Evolutionary conservation across 2,329 filamentous ascomycete species (phyloP), one percentile per base, ranked within the genome.

Genomic region (Fusarium fujikuroi): DNA sequence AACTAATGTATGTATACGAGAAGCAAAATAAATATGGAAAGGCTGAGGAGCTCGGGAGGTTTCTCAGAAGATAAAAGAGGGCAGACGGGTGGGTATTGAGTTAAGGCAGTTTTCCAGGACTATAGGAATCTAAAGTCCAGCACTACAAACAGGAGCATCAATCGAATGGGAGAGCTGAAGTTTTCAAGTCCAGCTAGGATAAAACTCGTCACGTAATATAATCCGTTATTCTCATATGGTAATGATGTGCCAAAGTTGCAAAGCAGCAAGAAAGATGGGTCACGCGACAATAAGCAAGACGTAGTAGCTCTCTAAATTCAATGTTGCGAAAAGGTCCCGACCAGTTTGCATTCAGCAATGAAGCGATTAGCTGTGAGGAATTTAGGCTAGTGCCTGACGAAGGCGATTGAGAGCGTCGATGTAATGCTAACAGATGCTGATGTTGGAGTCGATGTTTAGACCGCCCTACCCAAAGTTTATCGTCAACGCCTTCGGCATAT

Each of bases 1-100:
- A 0, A 0, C 5, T 58, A 1, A 11, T 47, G 0, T 0, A 0
- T 1, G 2, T 30, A n/a, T 60, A 60, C 7, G 9, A 16, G 37
- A 36, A n/a, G 1, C 28, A 28, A 43, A 19, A 14, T 0, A 1
- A 60, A n/a, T 1, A 11, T 36, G 8, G 32, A 12, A 56, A 36
- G 30, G 37, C n/a, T 9, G 15, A 19, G n/a, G 15, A 56, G 5
- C 19, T 56, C 1, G 15, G 5, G 8, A n/a, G 19, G 2, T 46
- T 18, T 9, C 7, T 16, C 2, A 10, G 9, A 5, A n/a, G 30
- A n/a, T 36, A 1, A 7, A 11, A 34, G 5, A 2, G 16, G 18
- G 2, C 16, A 2, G 2, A 0, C 16, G 7, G 7, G 4, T 0
- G 7, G 16, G 0, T 23, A 12, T 16, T 28, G 0, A 16, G 1